Evolutionary conservation across 2,329 filamentous ascomycete species (phyloP), one percentile per base, ranked within the genome.

Genomic region (Pseudomassariella vexata): DNA sequence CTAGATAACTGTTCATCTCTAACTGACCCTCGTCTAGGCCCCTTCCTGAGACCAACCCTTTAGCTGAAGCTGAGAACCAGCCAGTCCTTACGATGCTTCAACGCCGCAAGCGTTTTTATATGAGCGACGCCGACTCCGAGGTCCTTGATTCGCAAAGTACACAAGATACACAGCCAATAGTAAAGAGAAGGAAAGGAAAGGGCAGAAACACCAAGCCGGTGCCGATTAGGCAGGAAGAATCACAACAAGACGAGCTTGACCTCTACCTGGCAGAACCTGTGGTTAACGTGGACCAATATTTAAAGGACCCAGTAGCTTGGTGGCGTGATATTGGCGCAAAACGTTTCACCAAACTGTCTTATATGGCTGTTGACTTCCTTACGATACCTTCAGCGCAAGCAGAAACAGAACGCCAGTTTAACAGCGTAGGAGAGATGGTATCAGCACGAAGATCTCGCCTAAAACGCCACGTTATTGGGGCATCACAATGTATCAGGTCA

Each of bases 391-490:
- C 25, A 14, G 19, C 34, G 16, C 18, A 25, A 16, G 16, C 22
- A 21, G 29, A 27, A 19, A 36, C 29, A 22, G 29, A 36, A 18
- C 24, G 29, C 19, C 29, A 32, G 18, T 36, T 36, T 15, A 31
- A 36, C 17, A 36, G 34, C 18, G 21, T 29, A 18, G 28, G 21
- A 12, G 15, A 30, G 10, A 36, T 36, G 28, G 17, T 36, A 30
- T 30, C 18, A 21, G 28, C 19, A 11, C 12, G 16, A 20, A 30
- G 18, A 30, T 14, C 18, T 20, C 9, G 14, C n/a, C 18, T 30
- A 14, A 15, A 11, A 12, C 28, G 28, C 22, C n/a, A 30, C 19
- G 19, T 30, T 21, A 30, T 30, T 21, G 9, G 9, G 11, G 17
- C 28, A 30, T 14, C 11, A 11, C 18, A 30, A 21, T 30, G 6